These are phyloP conservation scores for Rhodotorula paludigena DNA, from an alignment of 768 basidiomycete species.

Conservation along the genomic window DNA sequence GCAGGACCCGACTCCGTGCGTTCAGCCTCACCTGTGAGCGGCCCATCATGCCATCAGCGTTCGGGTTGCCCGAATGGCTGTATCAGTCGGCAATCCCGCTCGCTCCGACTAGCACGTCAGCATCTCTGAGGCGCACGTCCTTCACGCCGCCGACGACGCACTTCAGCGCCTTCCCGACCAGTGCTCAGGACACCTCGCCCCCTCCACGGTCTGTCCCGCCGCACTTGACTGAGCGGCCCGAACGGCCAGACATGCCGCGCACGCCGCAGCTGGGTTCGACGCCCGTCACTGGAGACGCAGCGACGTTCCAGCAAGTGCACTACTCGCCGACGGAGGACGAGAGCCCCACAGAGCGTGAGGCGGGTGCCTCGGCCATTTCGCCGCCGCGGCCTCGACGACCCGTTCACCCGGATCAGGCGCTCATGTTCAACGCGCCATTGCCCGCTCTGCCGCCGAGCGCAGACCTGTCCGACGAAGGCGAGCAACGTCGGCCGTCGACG, in stretches of 20 bases:
- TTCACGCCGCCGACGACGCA: not conserved
- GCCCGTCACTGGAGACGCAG: not conserved
- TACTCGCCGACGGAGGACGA: not conserved
- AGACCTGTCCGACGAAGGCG: not conserved
- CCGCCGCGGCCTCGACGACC: slow-evolving; percentile 1
- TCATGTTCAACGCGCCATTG: not conserved
- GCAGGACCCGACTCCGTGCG: too few relatives aligned
- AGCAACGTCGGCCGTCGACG: too few relatives aligned
- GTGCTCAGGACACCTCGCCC: too few relatives aligned
- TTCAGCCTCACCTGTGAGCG: too few relatives aligned
- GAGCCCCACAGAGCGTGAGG: too few relatives aligned
- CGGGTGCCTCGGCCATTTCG: too few relatives aligned
- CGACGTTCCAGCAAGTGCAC: not conserved
- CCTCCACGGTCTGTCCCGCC: not conserved
- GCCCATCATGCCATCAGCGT: too few relatives aligned
- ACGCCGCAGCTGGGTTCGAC: slow-evolving; percentile 4
- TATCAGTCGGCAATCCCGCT: slow-evolving; percentile 18
- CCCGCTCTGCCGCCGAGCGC: not conserved
- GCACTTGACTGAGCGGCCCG: slow-evolving; percentile 9
- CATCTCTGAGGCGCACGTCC: not conserved
- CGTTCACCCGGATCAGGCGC: not conserved
- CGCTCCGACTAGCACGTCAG: not conserved
- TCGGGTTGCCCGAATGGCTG: slow-evolving; percentile 6
- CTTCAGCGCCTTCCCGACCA: not conserved
- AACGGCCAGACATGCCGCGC: not conserved